These are phyloP conservation scores for Plectosphaerella cucumerina DNA, from an alignment of 2,329 filamentous ascomycete species.

Conservation along the genomic window DNA sequence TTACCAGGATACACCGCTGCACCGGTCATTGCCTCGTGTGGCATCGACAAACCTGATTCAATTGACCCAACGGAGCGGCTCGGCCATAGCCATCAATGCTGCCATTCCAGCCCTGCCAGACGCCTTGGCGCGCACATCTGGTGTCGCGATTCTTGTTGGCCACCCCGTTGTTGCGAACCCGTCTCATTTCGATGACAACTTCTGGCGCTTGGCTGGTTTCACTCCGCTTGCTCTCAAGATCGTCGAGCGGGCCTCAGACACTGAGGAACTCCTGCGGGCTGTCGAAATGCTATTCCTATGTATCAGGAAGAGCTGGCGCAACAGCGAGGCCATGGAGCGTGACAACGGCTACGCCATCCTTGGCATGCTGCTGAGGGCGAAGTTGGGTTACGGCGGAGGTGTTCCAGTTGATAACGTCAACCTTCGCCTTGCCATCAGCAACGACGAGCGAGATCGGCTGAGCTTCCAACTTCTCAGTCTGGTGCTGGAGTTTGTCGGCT, in stretches of 20 bases:
- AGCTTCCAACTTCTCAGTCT: constrained; percentile 66
- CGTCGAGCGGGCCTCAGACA: constrained; percentile 69
- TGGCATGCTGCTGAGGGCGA: constrained; percentile 77
- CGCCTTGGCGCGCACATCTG: constrained; percentile 75
- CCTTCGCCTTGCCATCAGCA: constrained; percentile 39
- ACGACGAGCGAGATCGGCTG: constrained; percentile 50
- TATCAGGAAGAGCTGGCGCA: constrained; percentile 89
- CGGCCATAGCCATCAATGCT: constrained; percentile 81
- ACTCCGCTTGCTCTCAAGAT: constrained; percentile 80
- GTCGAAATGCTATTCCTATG: constrained; percentile 82
- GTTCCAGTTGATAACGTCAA: constrained; percentile 18
- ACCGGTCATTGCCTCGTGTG: constrained; percentile 70
- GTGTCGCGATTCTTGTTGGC: constrained; percentile 77
- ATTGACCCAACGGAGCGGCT: constrained; percentile 68
- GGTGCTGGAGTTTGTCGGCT: constrained; percentile 83
- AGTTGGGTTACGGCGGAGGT: constrained; percentile 56
- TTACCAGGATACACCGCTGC: constrained; percentile 71
- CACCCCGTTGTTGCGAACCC: constrained; percentile 78
- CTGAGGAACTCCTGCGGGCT: constrained; percentile 68
- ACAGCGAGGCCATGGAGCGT: constrained; percentile 96
- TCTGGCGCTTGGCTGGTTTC: constrained; percentile 92
- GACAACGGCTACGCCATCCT: constrained; percentile 92
- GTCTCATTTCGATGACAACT: constrained; percentile 82
- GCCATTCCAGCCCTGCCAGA: constrained; percentile 85
- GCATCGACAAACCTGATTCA: constrained; percentile 65